Evolutionary conservation across 768 basidiomycete genomes (phyloP).

Genomic region (Tricholoma terreum): DNA sequence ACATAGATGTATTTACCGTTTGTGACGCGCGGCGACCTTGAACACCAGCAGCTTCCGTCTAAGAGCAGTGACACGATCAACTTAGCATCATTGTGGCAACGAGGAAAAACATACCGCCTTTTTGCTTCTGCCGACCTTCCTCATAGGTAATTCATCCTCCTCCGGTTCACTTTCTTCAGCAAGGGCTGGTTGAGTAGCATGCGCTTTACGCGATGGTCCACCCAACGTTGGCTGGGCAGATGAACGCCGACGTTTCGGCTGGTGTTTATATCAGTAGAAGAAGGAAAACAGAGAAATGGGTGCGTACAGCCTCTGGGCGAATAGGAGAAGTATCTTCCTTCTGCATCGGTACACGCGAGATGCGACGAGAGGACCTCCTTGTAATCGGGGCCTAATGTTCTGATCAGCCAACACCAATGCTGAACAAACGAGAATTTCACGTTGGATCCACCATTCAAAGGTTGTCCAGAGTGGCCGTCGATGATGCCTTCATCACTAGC

Average conservation of each 20-base stretch:
- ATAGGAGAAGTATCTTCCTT: slow-evolving; percentile 40
- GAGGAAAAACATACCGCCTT: slow-evolving; percentile 43
- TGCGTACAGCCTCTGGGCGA: slow-evolving; percentile 56
- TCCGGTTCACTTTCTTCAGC: slow-evolving; percentile 79
- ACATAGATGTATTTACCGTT: slow-evolving; percentile 27
- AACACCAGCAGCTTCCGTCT: slow-evolving; percentile 50
- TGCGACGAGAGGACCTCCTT: slow-evolving; percentile 61
- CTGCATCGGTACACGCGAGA: slow-evolving; percentile 54
- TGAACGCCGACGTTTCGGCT: slow-evolving; percentile 80
- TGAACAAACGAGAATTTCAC: background rate
- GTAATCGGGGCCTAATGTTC: slow-evolving; percentile 21
- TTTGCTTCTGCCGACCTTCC: slow-evolving; percentile 59
- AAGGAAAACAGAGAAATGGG: slow-evolving; percentile 1
- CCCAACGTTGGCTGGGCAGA: slow-evolving; percentile 73
- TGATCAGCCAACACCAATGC: background rate
- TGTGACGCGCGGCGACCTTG: slow-evolving; percentile 56
- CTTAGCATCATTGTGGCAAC: background rate
- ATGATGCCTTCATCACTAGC: slow-evolving; percentile 82
- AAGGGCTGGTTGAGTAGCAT: slow-evolving; percentile 42
- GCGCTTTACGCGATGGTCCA: slow-evolving; percentile 36
- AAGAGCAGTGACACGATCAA: background rate
- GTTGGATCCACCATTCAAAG: slow-evolving; percentile 30
- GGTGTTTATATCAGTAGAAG: slow-evolving; percentile 6
- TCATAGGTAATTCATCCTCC: slow-evolving; percentile 54
- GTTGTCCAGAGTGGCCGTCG: slow-evolving; percentile 79